A percentile compares a stretch with the other conserved stretches of the same genome.
Evolutionary conservation across 805 yeast species (phyloP).

Genomic region (Cyberlindnera suaveolens): DNA sequence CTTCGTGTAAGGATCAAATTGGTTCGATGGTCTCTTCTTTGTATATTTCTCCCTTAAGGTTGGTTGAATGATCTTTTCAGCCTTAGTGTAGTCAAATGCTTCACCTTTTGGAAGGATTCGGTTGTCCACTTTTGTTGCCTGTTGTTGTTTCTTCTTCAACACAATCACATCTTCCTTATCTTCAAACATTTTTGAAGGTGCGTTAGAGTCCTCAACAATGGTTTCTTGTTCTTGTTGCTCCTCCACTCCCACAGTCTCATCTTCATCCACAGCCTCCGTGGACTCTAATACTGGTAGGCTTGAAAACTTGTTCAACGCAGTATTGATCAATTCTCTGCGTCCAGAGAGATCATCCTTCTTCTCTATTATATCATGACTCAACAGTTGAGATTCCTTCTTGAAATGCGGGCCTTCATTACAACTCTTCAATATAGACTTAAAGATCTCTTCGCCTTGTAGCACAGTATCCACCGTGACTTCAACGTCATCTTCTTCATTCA

Average conservation of each 20-base stretch:
- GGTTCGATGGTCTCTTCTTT: constrained; percentile 30
- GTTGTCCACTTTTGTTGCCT: constrained; percentile 1
- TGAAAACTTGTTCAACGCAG: no score
- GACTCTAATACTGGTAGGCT: no score
- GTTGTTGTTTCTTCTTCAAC: constrained; percentile 11
- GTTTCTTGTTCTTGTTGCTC: neutral
- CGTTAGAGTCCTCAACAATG: neutral
- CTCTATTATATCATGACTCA: neutral
- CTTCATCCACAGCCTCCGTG: no score
- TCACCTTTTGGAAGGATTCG: constrained; percentile 11
- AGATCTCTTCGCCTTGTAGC: constrained; percentile 6
- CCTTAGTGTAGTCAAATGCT: constrained; percentile 38
- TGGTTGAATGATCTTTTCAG: constrained; percentile 34
- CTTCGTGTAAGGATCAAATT: constrained; percentile 56
- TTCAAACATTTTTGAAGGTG: constrained; percentile 12
- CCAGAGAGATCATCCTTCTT: neutral
- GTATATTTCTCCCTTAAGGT: constrained; percentile 12
- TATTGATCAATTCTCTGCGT: no score
- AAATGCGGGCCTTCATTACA: neutral
- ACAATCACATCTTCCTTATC: constrained; percentile 19
- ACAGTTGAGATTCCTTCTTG: neutral
- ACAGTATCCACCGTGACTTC: constrained; percentile 9
- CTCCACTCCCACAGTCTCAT: no score
- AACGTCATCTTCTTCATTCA: neutral
- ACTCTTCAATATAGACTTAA: neutral